Base-by-base conservation (phyloP, 345 rosid genomes). In the Syzygium aromaticum region DNA sequence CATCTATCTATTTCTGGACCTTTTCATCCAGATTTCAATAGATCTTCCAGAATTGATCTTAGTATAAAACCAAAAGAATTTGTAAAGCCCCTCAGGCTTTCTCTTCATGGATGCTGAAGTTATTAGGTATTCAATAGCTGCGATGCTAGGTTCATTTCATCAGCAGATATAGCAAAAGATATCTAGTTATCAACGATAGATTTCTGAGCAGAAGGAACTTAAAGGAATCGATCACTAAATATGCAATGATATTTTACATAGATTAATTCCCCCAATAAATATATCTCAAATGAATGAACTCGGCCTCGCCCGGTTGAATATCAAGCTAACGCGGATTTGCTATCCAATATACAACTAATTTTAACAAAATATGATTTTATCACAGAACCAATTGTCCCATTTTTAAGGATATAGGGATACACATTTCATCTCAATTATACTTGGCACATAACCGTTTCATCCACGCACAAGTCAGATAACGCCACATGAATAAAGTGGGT, bases 381-480 rank as follows among this genome's bases (percentile, higher is more conserved):
- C 13, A 38, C 10, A 11, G 7, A 38, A 73, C 0, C 49, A 73
- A 10, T 21, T 33, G 4, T 33, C 9, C 22, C 78, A 30, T 19
- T 73, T 9, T 9, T 73, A 73, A 73, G 80, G 49, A 33, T 73
- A 38, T 22, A 73, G 0, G 4, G 15, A 73, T 19, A 33, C 27
- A 73, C 80, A 9, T 19, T 73, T 22, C 25, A 38, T 73, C 13
- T 33, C 7, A 19, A 33, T 73, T 22, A 9, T 38, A 33, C 23
- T 33, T 9, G 49, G 49, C 25, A 33, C 3, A 3, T 23, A 73
- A 73, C 3, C 38, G 23, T 25, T 73, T 22, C 49, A 38, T 73
- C 0, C 5, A 2, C 0, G 22, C 2, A 22, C 17, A 28, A 4
- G 6, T 64, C 9, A 10, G 5, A 15, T 63, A 28, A 63, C 38